Evolutionary conservation across 2,329 filamentous ascomycete species (phyloP), one percentile per base, ranked within the genome.

Genomic region (Claviceps quebecensis): DNA sequence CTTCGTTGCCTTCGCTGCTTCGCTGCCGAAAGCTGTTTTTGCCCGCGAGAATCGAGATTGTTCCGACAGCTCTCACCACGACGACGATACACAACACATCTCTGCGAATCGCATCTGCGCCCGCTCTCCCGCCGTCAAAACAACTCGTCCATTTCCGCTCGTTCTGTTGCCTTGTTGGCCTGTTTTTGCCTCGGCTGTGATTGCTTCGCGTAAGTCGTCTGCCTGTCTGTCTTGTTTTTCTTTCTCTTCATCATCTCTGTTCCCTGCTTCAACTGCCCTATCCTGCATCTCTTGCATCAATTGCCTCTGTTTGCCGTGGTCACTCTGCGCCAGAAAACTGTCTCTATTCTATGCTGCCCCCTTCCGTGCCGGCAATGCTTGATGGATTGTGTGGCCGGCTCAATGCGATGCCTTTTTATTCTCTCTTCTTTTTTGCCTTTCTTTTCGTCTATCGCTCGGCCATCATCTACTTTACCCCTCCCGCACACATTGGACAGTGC

Each of bases 131-230:
- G 9, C 29, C 29, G 29, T 8, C 29, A 34, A 11, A 34, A 34
- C 29, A 34, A 9, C 29, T 34, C 29, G 9, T 34, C 36, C 36
- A 43, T 43, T 9, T 43, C 39, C 45, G 53, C 53, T 49, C 52
- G 51, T 45, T 45, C 47, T 53, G 56, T 58, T 55, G 58, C 53
- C 53, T 43, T 50, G 50, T 40, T 51, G 56, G 49, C 49, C 47
- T 34, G 54, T 52, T 48, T 48, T 48, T 51, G 49, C 43, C 40
- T 29, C 36, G 51, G 66, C 66, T 67, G 67, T 63, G 66, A 69
- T 69, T 64, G 64, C 67, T 68, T 69, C 50, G 41, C 47, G 53
- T 54, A 50, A 48, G 53, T 51, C 22, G 39, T 13, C 41, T 41
- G 48, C 39, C 23, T 52, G 48, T 43, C 36, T 52, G 45, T 48